Conservation (phyloP, 2,329 filamentous ascomycete genomes). For the Emergomyces africanus region DNA sequence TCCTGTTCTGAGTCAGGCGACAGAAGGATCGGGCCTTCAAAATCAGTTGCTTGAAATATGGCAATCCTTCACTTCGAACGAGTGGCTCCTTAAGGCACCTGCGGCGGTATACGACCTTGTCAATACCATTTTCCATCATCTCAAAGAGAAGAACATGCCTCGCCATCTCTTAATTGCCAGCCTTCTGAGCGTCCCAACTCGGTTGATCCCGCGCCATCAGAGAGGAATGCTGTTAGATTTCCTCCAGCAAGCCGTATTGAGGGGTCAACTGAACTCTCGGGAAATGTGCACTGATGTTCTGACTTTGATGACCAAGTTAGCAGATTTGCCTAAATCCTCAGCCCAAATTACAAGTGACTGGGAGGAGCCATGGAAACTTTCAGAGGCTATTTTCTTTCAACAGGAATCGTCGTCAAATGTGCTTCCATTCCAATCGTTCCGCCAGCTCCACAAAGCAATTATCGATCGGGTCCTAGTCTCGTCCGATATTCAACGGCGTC, state of each 20-base stretch:
- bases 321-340: slow-evolving; percentile 27
- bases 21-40: neutral
- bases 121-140: slow-evolving; percentile 20
- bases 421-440: slow-evolving; percentile 16
- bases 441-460: slow-evolving; percentile 23
- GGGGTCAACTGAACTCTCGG: slow-evolving; percentile 14
- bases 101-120: slow-evolving; percentile 23
- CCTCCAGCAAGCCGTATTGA: slow-evolving; percentile 21
- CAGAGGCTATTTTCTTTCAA: slow-evolving; percentile 22
- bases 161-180: slow-evolving; percentile 22
- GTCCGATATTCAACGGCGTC: slow-evolving; percentile 22
- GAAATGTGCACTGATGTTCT: slow-evolving; percentile 18
- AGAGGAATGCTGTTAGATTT: slow-evolving; percentile 23
- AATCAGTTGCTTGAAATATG: slow-evolving; percentile 24
- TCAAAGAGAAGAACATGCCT: slow-evolving; percentile 19
- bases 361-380: slow-evolving; percentile 25
- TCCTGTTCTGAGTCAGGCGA: neutral
- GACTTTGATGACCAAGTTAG: slow-evolving; percentile 28
- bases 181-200: slow-evolving; percentile 24
- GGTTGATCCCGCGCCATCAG: slow-evolving; percentile 26
- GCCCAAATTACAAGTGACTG: slow-evolving; percentile 24
- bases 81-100: slow-evolving; percentile 25
- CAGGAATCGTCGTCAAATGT: slow-evolving; percentile 11
- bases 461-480: slow-evolving; percentile 23
- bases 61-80: slow-evolving; percentile 26